Conservation (phyloP, 2,329 filamentous ascomycete genomes). For the Albophoma yamanashiensis region DNA sequence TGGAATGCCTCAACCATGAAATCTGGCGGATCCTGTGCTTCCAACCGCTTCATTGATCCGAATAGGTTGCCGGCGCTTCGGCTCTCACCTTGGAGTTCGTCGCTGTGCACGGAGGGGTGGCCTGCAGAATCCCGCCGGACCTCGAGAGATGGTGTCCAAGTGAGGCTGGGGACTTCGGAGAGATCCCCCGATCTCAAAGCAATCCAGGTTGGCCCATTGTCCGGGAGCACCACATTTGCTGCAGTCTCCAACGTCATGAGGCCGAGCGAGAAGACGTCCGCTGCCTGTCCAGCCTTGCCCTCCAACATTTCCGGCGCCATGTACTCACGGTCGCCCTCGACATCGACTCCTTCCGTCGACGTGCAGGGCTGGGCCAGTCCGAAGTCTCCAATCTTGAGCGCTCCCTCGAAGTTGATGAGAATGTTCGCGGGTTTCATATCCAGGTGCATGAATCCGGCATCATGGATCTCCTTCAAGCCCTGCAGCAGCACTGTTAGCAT, state of each 20-base stretch:
- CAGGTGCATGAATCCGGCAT: conserved; percentile 74
- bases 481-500: conserved; percentile 24
- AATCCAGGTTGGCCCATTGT: conserved; percentile 87
- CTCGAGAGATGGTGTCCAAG: conserved; percentile 62
- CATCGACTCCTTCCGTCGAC: conserved; percentile 64
- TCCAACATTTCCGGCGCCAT: conserved; percentile 87
- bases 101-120: conserved; percentile 24
- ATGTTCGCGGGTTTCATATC: conserved; percentile 82
- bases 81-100: conserved; percentile 20
- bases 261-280: conserved; percentile 88
- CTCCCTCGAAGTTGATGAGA: conserved; percentile 70
- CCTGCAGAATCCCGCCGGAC: conserved; percentile 64
- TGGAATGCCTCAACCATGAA: conserved; percentile 81
- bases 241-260: conserved; percentile 92
- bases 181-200: conserved; percentile 83
- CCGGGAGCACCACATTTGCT: conserved; percentile 84
- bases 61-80: conserved; percentile 26
- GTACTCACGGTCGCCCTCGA: conserved; percentile 92
- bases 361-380: conserved; percentile 74
- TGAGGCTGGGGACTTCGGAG: conserved; percentile 78
- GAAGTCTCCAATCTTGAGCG: conserved; percentile 79
- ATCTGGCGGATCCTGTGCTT: conserved; percentile 54
- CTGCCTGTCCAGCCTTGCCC: conserved; percentile 79
- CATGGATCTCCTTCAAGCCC: conserved; percentile 85
- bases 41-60: conserved; percentile 35